Percentiles rank a stretch among this genome's conserved stretches.
Conservation (phyloP, 176 grass and related monocot species). For the Aegilops umbellulata region DNA sequence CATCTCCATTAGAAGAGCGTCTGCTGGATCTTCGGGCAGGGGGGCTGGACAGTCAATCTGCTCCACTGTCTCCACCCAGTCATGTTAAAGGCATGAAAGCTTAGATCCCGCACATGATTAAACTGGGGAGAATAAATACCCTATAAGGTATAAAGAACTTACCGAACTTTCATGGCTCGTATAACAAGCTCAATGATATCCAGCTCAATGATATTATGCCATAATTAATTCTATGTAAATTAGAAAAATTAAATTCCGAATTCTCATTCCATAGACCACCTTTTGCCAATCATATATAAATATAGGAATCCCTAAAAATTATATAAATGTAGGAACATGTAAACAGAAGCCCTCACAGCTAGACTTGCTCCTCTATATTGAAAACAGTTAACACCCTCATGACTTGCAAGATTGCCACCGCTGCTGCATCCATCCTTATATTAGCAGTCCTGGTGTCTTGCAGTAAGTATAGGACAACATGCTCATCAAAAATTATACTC, state of each 20-base stretch:
- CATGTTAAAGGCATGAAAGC: too few relatives aligned
- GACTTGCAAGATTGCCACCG: background rate
- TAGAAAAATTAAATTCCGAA: background rate
- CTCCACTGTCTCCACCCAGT: too few relatives aligned
- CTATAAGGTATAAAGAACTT: too few relatives aligned
- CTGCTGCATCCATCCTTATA: background rate
- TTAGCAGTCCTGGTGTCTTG: background rate
- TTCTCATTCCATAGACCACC: background rate
- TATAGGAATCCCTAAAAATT: background rate
- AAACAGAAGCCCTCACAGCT: background rate
- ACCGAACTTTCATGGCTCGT: too few relatives aligned
- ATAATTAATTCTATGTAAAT: background rate
- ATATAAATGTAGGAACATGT: background rate
- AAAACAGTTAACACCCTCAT: background rate
- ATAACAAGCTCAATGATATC: too few relatives aligned
- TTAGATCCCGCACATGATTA: too few relatives aligned
- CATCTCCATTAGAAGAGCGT: too few relatives aligned
- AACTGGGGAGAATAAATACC: too few relatives aligned
- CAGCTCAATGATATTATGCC: too few relatives aligned
- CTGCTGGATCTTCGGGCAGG: too few relatives aligned
- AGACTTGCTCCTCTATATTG: background rate
- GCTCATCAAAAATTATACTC: background rate
- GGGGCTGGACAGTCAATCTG: too few relatives aligned
- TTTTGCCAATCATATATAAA: background rate
- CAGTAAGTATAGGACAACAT: background rate